phyloP scores from a whole-genome alignment of 768 basidiomycete species.

The Tricholoma saponaceum region DNA sequence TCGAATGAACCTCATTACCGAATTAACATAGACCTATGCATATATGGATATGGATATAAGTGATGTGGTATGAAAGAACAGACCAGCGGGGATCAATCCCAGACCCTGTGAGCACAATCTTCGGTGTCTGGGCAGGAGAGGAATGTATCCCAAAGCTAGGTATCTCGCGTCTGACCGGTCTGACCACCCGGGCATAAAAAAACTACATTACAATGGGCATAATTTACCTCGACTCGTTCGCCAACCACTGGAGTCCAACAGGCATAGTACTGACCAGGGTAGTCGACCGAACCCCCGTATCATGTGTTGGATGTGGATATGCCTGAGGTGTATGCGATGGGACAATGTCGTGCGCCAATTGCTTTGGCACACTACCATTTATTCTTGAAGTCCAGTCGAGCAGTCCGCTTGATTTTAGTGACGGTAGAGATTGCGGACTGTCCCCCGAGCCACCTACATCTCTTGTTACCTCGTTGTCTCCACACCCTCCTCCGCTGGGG shows the following conservation, averaged over 20 bases:
- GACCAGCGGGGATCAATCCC: neutral
- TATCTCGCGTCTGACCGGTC: neutral
- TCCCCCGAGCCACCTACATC: conserved; percentile 20
- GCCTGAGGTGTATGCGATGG: conserved; percentile 26
- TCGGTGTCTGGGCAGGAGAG: neutral
- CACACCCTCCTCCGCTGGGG: conserved; percentile 1
- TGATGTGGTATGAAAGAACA: neutral
- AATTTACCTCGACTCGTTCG: conserved; percentile 50
- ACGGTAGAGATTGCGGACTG: conserved; percentile 52
- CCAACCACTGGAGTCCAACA: conserved; percentile 67
- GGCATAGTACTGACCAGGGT: conserved; percentile 44
- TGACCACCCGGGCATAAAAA: neutral
- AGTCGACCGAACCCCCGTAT: conserved; percentile 26
- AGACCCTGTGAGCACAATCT: neutral
- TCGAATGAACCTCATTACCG: too few relatives aligned
- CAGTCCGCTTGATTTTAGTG: conserved; percentile 70
- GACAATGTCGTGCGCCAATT: conserved; percentile 14
- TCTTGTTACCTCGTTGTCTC: conserved; percentile 14
- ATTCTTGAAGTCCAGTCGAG: conserved; percentile 46
- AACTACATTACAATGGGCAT: neutral
- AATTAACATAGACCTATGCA: too few relatives aligned
- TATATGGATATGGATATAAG: neutral
- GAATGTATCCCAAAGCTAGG: too few relatives aligned
- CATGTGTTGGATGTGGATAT: conserved; percentile 17
- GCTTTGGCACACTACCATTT: conserved; percentile 7